These are phyloP conservation scores for Metschnikowia matae DNA, from an alignment of 805 yeast species.

Conservation along the genomic window DNA sequence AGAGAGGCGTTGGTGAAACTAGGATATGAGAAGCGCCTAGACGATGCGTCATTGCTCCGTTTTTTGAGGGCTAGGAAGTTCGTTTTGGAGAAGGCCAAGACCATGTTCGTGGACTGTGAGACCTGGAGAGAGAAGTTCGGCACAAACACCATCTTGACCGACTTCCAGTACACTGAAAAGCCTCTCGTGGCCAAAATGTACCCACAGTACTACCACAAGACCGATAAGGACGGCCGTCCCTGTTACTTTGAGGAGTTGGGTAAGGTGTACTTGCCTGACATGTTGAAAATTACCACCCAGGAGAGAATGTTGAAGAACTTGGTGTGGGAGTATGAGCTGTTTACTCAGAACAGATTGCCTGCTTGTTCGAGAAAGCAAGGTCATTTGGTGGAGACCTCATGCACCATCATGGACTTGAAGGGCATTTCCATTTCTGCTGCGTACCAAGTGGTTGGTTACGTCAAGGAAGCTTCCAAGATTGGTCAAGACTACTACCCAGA, in stretches of 20 bases:
- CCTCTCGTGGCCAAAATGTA: constrained; percentile 82
- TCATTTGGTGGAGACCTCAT: constrained; percentile 83
- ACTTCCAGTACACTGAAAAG: constrained; percentile 92
- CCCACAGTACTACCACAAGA: constrained; percentile 97
- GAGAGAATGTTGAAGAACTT: constrained; percentile 94
- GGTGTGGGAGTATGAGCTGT: constrained; percentile 97
- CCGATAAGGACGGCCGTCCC: constrained; percentile 96
- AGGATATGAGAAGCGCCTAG: constrained; percentile 76
- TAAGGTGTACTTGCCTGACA: constrained; percentile 78
- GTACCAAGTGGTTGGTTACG: constrained; percentile 79
- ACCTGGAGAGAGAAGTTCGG: constrained; percentile 88
- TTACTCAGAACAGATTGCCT: constrained; percentile 78
- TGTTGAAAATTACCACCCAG: constrained; percentile 90
- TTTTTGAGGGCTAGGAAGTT: constrained; percentile 95
- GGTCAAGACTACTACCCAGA: constrained; percentile 98
- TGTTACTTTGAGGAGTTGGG: constrained; percentile 93
- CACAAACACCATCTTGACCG: constrained; percentile 77
- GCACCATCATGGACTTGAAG: constrained; percentile 92
- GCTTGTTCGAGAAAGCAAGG: constrained; percentile 88
- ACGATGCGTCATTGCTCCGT: constrained; percentile 79
- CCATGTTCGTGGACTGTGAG: constrained; percentile 85
- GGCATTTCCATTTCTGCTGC: constrained; percentile 87
- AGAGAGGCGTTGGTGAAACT: constrained; percentile 52
- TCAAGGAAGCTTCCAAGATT: constrained; percentile 86
- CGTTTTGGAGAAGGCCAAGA: constrained; percentile 70